Percentiles rank a stretch among this genome's conserved stretches.
Conservation (phyloP, 768 basidiomycete genomes). For the Auriculariales sp. region DNA sequence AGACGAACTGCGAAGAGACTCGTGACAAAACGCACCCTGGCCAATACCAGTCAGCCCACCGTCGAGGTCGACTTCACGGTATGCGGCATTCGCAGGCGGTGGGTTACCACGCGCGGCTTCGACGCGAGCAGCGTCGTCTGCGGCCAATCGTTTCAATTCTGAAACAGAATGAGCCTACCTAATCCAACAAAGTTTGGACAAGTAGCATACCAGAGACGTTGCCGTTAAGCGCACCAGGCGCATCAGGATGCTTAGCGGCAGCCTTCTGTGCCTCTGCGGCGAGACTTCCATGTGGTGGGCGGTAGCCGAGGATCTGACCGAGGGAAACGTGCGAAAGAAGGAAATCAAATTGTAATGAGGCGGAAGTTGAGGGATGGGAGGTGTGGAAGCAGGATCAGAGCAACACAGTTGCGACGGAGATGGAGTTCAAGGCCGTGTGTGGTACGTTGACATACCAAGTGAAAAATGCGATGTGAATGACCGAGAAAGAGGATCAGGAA, state of each 20-base stretch:
- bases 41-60: neutral
- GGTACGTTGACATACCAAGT: no score
- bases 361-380: no score
- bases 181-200: no score
- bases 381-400: no score
- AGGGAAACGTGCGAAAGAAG: no score
- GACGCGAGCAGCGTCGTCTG: neutral
- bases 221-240: neutral
- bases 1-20: neutral
- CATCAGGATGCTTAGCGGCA: neutral
- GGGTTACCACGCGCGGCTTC: neutral
- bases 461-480: no score
- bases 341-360: no score
- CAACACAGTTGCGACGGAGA: no score
- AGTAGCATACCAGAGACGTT: no score
- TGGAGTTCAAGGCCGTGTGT: no score
- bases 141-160: neutral
- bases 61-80: neutral
- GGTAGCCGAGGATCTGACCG: conserved; percentile 12
- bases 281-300: conserved; percentile 14
- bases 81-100: neutral
- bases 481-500: no score
- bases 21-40: neutral
- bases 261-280: conserved; percentile 15
- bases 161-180: no score